These are phyloP conservation scores for Yamadazyma philogaea DNA, from an alignment of 805 yeast species.

Conservation along the genomic window DNA sequence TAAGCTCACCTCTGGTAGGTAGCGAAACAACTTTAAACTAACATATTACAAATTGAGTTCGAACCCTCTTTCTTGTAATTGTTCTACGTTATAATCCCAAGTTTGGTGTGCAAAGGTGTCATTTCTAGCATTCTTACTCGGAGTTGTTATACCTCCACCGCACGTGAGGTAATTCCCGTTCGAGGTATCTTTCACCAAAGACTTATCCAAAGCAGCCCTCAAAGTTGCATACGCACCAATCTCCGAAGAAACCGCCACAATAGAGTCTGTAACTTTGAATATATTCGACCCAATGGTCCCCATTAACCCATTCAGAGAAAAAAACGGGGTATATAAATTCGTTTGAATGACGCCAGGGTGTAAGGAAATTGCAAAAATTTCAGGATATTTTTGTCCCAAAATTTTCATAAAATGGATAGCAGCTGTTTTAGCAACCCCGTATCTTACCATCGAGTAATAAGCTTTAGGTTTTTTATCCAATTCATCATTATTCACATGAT, in stretches of 20 bases:
- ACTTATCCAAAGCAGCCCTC: constrained; percentile 30
- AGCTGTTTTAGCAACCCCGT: constrained; percentile 34
- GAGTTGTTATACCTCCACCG: constrained; percentile 27
- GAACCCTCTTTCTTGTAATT: constrained; percentile 11
- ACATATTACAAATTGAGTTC: constrained; percentile 33
- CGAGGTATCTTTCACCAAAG: constrained; percentile 19
- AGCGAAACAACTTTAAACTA: too few species aligned
- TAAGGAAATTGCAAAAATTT: constrained; percentile 30
- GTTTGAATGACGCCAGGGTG: constrained; percentile 42
- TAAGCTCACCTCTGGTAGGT: not conserved
- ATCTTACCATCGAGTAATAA: constrained; percentile 30
- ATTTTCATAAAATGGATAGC: constrained; percentile 29
- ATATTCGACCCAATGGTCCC: constrained; percentile 3
- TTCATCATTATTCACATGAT: constrained; percentile 23
- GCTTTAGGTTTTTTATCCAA: constrained; percentile 25
- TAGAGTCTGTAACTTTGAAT: constrained; percentile 15
- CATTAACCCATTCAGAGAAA: constrained; percentile 12
- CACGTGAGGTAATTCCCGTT: constrained; percentile 30
- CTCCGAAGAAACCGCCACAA: constrained; percentile 30
- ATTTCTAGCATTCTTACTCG: constrained; percentile 25
- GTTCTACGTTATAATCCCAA: constrained; percentile 25
- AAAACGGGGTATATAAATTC: constrained; percentile 20
- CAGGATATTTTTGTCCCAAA: constrained; percentile 26
- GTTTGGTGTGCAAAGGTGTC: constrained; percentile 21
- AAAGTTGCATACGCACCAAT: constrained; percentile 35